These are phyloP conservation scores for Thelonectria olida DNA, from an alignment of 2,329 filamentous ascomycete genomes.

Conservation along the genomic window DNA sequence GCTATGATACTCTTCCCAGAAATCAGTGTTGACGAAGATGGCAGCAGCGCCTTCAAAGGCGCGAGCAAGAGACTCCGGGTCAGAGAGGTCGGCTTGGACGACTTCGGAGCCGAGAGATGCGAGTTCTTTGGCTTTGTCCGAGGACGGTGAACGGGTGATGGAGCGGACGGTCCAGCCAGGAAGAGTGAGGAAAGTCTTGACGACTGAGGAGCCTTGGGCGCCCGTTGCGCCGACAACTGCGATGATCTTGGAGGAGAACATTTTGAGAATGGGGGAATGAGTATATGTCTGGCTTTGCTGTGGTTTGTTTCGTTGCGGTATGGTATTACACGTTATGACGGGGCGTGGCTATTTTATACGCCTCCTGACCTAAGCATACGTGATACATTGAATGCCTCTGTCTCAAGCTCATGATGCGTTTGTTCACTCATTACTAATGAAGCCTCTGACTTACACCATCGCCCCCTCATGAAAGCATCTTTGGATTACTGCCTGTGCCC, in stretches of 20 bases:
- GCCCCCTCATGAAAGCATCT: too few species aligned
- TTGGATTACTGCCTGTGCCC: not conserved
- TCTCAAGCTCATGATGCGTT: not conserved
- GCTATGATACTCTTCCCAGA: constrained; percentile 56
- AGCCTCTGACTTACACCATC: not conserved
- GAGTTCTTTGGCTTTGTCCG: constrained; percentile 51
- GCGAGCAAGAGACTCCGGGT: constrained; percentile 46
- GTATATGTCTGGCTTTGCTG: not conserved
- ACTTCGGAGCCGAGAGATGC: constrained; percentile 51
- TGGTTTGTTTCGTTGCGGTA: not conserved
- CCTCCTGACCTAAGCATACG: too few species aligned
- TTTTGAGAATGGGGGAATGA: not conserved
- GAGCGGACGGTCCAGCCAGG: constrained; percentile 54
- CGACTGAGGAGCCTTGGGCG: constrained; percentile 59
- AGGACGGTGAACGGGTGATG: constrained; percentile 54
- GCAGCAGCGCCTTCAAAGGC: constrained; percentile 54
- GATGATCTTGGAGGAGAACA: constrained; percentile 43
- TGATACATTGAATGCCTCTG: too few species aligned
- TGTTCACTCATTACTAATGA: not conserved
- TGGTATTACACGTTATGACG: too few species aligned
- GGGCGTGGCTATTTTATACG: too few species aligned
- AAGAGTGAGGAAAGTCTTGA: constrained; percentile 50
- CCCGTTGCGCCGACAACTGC: constrained; percentile 57
- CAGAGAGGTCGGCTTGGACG: constrained; percentile 54
- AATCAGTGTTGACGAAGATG: constrained; percentile 64